Base-by-base conservation (phyloP, 108 stramenopile genomes). In the Pseudonitzschia multiseries region DNA sequence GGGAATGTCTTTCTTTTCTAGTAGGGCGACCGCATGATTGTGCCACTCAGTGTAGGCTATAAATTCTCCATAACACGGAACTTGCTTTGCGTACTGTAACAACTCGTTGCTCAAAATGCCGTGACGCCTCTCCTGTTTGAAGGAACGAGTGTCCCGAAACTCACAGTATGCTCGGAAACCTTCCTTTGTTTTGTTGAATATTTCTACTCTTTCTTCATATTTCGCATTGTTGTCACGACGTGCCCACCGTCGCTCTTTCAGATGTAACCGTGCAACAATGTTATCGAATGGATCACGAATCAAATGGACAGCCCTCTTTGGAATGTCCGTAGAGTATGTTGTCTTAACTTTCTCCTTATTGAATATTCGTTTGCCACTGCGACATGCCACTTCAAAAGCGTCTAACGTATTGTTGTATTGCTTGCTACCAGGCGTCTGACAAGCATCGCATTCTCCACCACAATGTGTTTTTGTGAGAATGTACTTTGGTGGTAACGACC, bases 401-500 rank as follows among this genome's bases (percentile, higher is more conserved):
- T 69, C 73, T 17, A 48, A 62, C 8, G 83, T 80, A 65, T 92
- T 83, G 6, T 86, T 69, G 52, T 86, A 89, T 62, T 62, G 33
- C 15, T 62, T 33, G 20, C 32, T 36, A n/a, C 61, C 61, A 12
- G 61, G 61, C 2, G 32, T 62, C 17, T 62, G 61, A 17, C 61
- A 62, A 14, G 29, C 20, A 33, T 62, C 61, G 36, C 61, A 62
- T 62, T 62, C 61, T 33, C 61, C 61, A 14, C 88, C 91, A 68
- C 91, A 92, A 50, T 91, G 89, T 32, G 89, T 91, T 72, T 91
- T 91, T 1, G 89, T 91, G 27, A 91, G 62, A n/a, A 88, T 72
- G 53, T 67, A 88, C 21, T 65, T 26, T 10, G 76, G 44, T 15
- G 79, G 83, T 22, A 57, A 20, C 40, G 69, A 64, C 81, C 36